Evolutionary conservation across 2,329 filamentous ascomycete genomes (phyloP).

Genomic region (Talaromyces sp.): DNA sequence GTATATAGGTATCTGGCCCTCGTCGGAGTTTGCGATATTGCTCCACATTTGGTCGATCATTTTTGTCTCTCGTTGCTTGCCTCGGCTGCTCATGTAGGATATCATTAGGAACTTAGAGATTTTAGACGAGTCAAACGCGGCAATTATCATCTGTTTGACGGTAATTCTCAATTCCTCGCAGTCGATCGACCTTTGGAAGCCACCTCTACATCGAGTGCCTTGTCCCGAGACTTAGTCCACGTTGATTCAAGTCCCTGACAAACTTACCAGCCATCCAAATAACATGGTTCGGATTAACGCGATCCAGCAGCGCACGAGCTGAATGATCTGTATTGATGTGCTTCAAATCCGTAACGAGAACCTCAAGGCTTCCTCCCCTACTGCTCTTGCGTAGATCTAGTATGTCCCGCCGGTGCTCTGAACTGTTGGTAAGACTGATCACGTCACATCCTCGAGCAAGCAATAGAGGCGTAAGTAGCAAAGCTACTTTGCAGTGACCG

Average conservation of each 20-base stretch:
- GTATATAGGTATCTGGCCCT: conserved; percentile 49
- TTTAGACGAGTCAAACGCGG: conserved; percentile 42
- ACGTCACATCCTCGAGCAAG: conserved; percentile 71
- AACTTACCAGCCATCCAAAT: conserved; percentile 45
- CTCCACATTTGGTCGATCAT: conserved; percentile 50
- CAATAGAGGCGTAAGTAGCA: conserved; percentile 71
- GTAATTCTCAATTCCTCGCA: conserved; percentile 48
- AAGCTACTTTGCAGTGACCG: conserved; percentile 75
- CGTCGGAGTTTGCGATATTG: conserved; percentile 44
- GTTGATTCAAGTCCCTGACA: too few species aligned
- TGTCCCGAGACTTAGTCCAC: neutral
- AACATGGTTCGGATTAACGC: conserved; percentile 43
- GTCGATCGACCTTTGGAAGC: conserved; percentile 46
- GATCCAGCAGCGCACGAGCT: conserved; percentile 58
- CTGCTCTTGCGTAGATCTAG: conserved; percentile 51
- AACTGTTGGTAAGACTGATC: conserved; percentile 70
- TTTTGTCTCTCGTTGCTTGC: conserved; percentile 45
- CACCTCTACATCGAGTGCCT: conserved; percentile 56
- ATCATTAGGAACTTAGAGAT: conserved; percentile 55
- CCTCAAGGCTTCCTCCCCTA: conserved; percentile 61
- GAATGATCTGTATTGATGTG: conserved; percentile 63
- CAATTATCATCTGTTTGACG: conserved; percentile 53
- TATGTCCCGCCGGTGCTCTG: conserved; percentile 63
- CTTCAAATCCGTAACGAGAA: conserved; percentile 69
- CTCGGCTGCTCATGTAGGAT: conserved; percentile 52